Evolutionary conservation across 2,329 filamentous ascomycete species (phyloP).

Genomic region (Blumeria hordei): DNA sequence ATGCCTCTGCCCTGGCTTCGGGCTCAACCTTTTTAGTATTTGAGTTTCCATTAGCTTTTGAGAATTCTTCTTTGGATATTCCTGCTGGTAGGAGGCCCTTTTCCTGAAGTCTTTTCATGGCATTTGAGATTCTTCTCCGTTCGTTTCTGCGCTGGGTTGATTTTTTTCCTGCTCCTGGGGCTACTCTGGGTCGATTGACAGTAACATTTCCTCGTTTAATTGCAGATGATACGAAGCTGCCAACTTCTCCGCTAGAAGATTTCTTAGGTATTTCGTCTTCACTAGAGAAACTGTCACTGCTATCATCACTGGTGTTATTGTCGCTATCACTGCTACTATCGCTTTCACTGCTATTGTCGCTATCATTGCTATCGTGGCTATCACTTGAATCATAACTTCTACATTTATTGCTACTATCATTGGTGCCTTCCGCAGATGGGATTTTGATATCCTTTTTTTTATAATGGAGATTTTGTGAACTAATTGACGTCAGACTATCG

Average conservation of each 20-base stretch:
- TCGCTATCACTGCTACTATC: conserved; percentile 4
- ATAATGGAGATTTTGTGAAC: too few relatives aligned
- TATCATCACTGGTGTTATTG: conserved; percentile 7
- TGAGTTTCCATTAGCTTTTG: conserved; percentile 5
- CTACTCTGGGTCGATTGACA: neutral
- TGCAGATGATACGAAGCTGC: conserved; percentile 3
- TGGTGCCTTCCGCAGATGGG: too few relatives aligned
- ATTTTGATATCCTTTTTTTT: too few relatives aligned
- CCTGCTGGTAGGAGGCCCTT: conserved; percentile 24
- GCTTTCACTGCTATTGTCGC: conserved; percentile 3
- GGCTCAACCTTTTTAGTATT: conserved; percentile 3
- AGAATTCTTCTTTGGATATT: conserved; percentile 26
- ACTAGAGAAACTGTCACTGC: conserved; percentile 10
- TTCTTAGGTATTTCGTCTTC: conserved; percentile 19
- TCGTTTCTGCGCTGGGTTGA: conserved; percentile 30
- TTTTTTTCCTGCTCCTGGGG: conserved; percentile 24
- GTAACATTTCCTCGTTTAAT: neutral
- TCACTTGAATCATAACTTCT: too few relatives aligned
- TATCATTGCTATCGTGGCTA: neutral
- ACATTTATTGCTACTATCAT: too few relatives aligned
- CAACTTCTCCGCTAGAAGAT: conserved; percentile 14
- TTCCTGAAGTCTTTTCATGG: conserved; percentile 26
- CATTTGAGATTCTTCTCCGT: conserved; percentile 24
- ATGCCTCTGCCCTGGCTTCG: conserved; percentile 4
- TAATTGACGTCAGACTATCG: too few relatives aligned